Conservation (phyloP, 768 basidiomycete genomes). For the Macrolepiota albuminosa region DNA sequence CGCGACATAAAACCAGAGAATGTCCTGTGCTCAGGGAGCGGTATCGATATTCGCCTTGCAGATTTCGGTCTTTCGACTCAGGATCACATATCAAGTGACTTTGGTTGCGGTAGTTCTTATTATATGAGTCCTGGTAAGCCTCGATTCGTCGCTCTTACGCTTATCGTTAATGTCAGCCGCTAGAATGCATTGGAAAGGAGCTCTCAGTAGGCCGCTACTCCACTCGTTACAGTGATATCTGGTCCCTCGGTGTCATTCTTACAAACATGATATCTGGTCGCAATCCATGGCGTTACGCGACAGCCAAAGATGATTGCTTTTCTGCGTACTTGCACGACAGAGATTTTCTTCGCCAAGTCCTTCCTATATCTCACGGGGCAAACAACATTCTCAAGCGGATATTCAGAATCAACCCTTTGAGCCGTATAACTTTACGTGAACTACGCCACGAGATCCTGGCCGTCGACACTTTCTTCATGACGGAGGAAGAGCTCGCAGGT, state of each 20-base stretch:
- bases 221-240: slow-evolving; percentile 62
- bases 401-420: slow-evolving; percentile 60
- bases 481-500: slow-evolving; percentile 37
- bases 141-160: background rate
- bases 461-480: slow-evolving; percentile 59
- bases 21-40: slow-evolving; percentile 54
- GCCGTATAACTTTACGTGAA: slow-evolving; percentile 58
- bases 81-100: slow-evolving; percentile 38
- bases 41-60: slow-evolving; percentile 52
- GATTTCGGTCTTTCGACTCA: slow-evolving; percentile 75
- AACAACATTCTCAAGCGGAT: slow-evolving; percentile 67
- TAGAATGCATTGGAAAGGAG: slow-evolving; percentile 53
- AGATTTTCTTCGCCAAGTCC: slow-evolving; percentile 58
- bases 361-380: slow-evolving; percentile 68
- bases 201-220: slow-evolving; percentile 45
- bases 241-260: slow-evolving; percentile 77
- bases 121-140: slow-evolving; percentile 70
- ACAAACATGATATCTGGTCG: slow-evolving; percentile 77
- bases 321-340: slow-evolving; percentile 55
- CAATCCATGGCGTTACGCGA: slow-evolving; percentile 75
- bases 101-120: slow-evolving; percentile 54
- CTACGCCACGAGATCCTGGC: slow-evolving; percentile 52
- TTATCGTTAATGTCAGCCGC: slow-evolving; percentile 6
- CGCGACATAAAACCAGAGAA: slow-evolving; percentile 89
- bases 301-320: slow-evolving; percentile 63